Conservation (phyloP, 2,329 filamentous ascomycete species). For the Aspergillus spinulosporus region DNA sequence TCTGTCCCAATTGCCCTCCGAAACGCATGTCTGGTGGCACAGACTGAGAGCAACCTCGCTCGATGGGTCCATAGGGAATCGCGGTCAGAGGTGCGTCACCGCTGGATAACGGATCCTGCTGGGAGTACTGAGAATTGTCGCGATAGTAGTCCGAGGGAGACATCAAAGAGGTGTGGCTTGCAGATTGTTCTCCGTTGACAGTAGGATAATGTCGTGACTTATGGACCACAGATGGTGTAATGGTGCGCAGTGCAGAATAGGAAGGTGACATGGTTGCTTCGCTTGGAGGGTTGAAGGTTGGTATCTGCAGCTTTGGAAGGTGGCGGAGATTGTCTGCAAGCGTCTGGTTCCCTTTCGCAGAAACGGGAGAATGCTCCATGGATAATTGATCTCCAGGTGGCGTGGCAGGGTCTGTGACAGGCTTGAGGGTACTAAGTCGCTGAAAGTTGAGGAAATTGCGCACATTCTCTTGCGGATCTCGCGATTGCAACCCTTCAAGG, state of each 20-base stretch:
- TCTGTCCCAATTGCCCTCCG: constrained; percentile 39
- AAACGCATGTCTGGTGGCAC: constrained; percentile 93
- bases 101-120: constrained; percentile 85
- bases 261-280: constrained; percentile 22
- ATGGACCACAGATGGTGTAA: constrained; percentile 31
- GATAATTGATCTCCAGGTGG: constrained; percentile 12
- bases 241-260: constrained; percentile 31
- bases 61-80: constrained; percentile 68
- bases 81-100: constrained; percentile 83
- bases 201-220: constrained; percentile 20
- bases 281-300: constrained; percentile 39
- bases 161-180: constrained; percentile 9
- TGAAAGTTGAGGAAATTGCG: constrained; percentile 89
- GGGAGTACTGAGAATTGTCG: constrained; percentile 48
- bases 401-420: constrained; percentile 17
- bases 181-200: constrained; percentile 30
- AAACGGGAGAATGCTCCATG: constrained; percentile 9
- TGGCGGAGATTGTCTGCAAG: constrained; percentile 52
- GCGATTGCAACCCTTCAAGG: constrained; percentile 66
- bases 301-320: constrained; percentile 60
- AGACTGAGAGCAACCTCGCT: constrained; percentile 80
- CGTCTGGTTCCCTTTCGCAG: constrained; percentile 11
- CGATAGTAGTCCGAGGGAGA: constrained; percentile 64
- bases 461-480: constrained; percentile 90
- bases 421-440: constrained; percentile 47